phyloP scores from a whole-genome alignment of 257 asterid species.

The Haberlea rhodopensis region DNA sequence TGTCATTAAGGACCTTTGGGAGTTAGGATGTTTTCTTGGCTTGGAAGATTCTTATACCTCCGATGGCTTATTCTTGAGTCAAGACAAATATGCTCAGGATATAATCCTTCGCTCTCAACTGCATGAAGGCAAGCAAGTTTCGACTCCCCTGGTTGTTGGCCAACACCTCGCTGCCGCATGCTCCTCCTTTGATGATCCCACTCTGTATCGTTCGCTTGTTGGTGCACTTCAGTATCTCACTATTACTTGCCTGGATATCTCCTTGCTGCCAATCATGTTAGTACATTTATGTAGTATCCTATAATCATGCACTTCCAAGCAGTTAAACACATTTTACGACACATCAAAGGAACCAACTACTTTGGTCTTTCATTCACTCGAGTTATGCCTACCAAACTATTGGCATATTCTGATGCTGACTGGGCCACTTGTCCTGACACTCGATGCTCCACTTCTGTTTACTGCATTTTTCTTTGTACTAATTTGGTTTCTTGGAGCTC shows the following conservation, averaged over 20 bases:
- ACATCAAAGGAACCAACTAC: not conserved
- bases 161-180: too few relatives aligned
- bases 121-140: too few relatives aligned
- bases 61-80: too few relatives aligned
- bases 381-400: too few relatives aligned
- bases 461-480: not conserved
- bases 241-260: not conserved
- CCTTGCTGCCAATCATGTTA: not conserved
- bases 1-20: too few relatives aligned
- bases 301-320: not conserved
- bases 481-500: not conserved
- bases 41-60: too few relatives aligned
- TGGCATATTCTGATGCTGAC: not conserved
- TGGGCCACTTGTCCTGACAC: not conserved
- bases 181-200: too few relatives aligned
- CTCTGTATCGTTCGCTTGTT: not conserved
- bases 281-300: not conserved
- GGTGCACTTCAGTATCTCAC: not conserved
- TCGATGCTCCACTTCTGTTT: not conserved
- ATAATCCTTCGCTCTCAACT: too few relatives aligned
- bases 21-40: too few relatives aligned
- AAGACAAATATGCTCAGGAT: too few relatives aligned
- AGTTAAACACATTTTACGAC: not conserved
- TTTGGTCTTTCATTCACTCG: not conserved
- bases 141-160: too few relatives aligned